Evolutionary conservation across 2,329 filamentous ascomycete species (phyloP).

Genomic region (Chaetothyriales sp.): DNA sequence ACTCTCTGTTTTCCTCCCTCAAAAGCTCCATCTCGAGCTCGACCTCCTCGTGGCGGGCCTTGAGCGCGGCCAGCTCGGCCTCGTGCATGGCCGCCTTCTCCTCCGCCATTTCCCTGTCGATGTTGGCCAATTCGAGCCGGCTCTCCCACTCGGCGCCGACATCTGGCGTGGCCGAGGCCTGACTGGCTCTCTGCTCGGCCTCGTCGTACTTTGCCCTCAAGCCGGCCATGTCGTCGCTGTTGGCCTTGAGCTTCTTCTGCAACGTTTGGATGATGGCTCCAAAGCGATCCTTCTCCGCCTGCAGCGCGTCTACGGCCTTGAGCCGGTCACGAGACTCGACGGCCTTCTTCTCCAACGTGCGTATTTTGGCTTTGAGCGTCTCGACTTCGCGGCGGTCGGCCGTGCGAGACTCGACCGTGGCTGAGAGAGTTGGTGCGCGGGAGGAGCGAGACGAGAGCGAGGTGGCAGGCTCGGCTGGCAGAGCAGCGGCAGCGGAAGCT

Average conservation of each 20-base stretch:
- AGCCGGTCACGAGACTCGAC: constrained; percentile 74
- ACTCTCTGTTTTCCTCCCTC: constrained; percentile 72
- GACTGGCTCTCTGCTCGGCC: constrained; percentile 53
- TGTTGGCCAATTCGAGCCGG: constrained; percentile 68
- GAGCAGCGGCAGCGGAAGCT: neutral
- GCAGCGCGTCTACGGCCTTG: constrained; percentile 61
- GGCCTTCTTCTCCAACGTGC: constrained; percentile 75
- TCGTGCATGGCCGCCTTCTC: constrained; percentile 75
- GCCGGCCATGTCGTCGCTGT: constrained; percentile 65
- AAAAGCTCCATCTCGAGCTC: constrained; percentile 79
- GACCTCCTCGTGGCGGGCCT: constrained; percentile 65
- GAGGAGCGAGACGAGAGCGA: neutral
- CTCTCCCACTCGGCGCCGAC: constrained; percentile 74
- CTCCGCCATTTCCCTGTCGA: constrained; percentile 94
- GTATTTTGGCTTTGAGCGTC: constrained; percentile 75
- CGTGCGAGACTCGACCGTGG: constrained; percentile 14
- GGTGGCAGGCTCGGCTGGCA: neutral
- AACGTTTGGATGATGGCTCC: constrained; percentile 81
- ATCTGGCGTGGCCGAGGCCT: constrained; percentile 29
- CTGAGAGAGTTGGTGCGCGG: neutral
- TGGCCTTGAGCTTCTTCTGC: constrained; percentile 73
- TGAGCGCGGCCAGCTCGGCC: constrained; percentile 63
- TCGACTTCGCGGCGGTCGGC: constrained; percentile 58
- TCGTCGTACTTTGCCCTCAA: constrained; percentile 68
- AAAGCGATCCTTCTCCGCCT: constrained; percentile 42